Evolutionary conservation across 345 rosid genomes (phyloP).

Genomic region (Brassica nigra): DNA sequence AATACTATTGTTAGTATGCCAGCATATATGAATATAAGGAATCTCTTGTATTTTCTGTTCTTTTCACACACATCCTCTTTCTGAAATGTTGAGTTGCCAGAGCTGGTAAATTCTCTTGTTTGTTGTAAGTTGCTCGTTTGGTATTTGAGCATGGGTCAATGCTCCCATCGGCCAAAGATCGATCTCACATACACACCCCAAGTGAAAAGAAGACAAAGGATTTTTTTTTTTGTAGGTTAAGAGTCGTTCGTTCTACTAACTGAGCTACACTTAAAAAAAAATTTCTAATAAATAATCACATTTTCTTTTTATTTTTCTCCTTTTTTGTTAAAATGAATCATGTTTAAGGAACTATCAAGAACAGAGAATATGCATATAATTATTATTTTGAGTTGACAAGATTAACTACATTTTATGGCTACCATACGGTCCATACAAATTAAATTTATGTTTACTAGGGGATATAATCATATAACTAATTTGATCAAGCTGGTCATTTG

Average conservation of each 20-base stretch:
- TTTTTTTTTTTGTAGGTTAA: not conserved
- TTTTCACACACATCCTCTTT: slow-evolving; percentile 34
- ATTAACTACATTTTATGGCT: not conserved
- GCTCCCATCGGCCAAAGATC: not conserved
- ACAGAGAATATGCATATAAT: not conserved
- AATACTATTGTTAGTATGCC: not conserved
- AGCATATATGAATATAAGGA: slow-evolving; percentile 23
- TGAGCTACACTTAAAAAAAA: not conserved
- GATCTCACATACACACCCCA: not conserved
- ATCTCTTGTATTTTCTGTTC: slow-evolving; percentile 37
- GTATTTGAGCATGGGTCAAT: not conserved
- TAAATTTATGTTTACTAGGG: not conserved
- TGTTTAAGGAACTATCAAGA: not conserved
- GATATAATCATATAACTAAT: not conserved
- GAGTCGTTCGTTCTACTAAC: not conserved
- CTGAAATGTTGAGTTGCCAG: slow-evolving; percentile 12
- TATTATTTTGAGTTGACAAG: not conserved
- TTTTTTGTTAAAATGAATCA: not conserved
- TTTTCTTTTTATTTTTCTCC: not conserved
- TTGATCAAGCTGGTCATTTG: not conserved
- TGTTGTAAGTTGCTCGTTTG: not conserved
- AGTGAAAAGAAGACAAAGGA: not conserved
- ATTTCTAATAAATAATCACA: not conserved
- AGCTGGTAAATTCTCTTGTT: not conserved
- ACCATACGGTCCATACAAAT: not conserved